Conservation (phyloP, 495 filamentous ascomycete species). For the Annulohypoxylon stygium region DNA sequence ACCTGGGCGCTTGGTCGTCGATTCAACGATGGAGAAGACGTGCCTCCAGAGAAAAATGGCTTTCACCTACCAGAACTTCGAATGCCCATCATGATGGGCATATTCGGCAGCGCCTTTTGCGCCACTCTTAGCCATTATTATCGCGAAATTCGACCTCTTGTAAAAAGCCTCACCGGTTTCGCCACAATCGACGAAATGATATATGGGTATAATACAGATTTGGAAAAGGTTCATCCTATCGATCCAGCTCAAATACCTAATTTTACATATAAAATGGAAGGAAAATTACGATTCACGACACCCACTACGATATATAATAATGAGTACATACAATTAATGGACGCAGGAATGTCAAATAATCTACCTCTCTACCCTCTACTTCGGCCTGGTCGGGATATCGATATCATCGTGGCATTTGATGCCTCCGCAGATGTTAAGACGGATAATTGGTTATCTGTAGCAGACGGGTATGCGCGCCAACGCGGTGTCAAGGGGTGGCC, state of each 20-base stretch:
- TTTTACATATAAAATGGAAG: slow-evolving; percentile 82
- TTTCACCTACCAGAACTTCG: slow-evolving; percentile 82
- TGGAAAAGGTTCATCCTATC: slow-evolving; percentile 90
- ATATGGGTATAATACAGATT: slow-evolving; percentile 80
- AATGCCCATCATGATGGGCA: slow-evolving; percentile 84
- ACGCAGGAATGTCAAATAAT: slow-evolving; percentile 98
- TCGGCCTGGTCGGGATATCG: slow-evolving; percentile 85
- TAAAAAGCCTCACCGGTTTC: slow-evolving; percentile 80
- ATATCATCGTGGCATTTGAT: slow-evolving; percentile 92
- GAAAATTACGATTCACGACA: slow-evolving; percentile 75
- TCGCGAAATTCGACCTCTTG: slow-evolving; percentile 84
- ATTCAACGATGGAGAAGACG: slow-evolving; percentile 77
- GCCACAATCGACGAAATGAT: slow-evolving; percentile 86
- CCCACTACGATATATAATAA: slow-evolving; percentile 78
- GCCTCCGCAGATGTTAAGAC: slow-evolving; percentile 85
- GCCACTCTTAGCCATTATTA: slow-evolving; percentile 96
- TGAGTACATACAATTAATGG: slow-evolving; percentile 87
- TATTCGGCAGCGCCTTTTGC: slow-evolving; percentile 96
- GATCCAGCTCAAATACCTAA: slow-evolving; percentile 91
- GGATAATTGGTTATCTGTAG: slow-evolving; percentile 93
- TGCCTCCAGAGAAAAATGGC: slow-evolving; percentile 62
- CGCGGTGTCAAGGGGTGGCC: slow-evolving; percentile 94
- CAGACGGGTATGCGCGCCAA: slow-evolving; percentile 91
- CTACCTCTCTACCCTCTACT: slow-evolving; percentile 94
- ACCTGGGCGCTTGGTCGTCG: slow-evolving; percentile 91